Percentiles rank a stretch among this genome's conserved stretches.
Evolutionary conservation across 164 flowering plant species (phyloP).

Genomic region (grape (Vitis vinifera)): DNA sequence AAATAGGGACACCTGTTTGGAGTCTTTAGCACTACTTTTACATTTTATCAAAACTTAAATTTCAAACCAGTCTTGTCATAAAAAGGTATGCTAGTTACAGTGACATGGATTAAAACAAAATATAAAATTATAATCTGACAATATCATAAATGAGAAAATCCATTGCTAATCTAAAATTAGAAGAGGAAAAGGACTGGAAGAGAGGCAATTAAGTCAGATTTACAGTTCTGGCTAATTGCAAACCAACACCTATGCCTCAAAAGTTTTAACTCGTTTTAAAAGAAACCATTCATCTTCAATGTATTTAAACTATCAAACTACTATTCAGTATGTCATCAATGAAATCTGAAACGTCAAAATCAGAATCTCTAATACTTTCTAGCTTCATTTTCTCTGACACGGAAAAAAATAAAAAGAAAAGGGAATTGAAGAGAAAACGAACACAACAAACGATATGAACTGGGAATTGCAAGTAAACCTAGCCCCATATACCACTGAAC

Average conservation of each 20-base stretch:
- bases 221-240: no score
- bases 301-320: neutral
- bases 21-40: no score
- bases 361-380: conserved; percentile 21
- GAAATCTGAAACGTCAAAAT: conserved; percentile 29
- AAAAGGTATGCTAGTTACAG: no score
- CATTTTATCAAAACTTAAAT: no score
- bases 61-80: no score
- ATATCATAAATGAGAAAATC: no score
- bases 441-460: conserved; percentile 4
- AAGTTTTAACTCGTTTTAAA: neutral
- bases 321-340: conserved; percentile 13
- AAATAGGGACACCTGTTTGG: no score
- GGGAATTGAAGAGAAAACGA: neutral
- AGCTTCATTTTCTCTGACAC: conserved; percentile 7
- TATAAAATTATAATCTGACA: no score
- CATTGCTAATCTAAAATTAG: no score
- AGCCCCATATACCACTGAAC: conserved; percentile 1
- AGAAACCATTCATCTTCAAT: neutral
- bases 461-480: neutral
- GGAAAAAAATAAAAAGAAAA: neutral
- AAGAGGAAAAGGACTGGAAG: no score
- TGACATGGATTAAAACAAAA: no score
- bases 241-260: neutral
- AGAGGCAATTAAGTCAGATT: no score